Evolutionary conservation across 495 filamentous ascomycete species (phyloP), one percentile per base, ranked within the genome.

Genomic region (Talaromyces proteolyticus): DNA sequence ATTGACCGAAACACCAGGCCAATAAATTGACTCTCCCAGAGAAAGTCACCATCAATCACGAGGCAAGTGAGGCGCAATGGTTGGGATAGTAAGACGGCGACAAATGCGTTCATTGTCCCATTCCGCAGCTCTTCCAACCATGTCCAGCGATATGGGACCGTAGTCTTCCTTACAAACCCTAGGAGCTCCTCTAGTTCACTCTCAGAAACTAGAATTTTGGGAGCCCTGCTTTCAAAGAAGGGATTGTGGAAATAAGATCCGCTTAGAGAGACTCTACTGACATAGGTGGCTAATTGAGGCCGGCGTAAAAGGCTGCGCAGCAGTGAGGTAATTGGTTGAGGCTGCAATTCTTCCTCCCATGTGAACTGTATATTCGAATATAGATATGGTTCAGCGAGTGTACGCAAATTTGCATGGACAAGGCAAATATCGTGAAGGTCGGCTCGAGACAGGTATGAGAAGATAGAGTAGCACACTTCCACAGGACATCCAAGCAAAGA

Each of bases 31-130:
- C 42, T 57, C 19, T 51, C 22, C 53, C 44, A 48, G 3, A 53
- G 44, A 26, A 57, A 57, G 43, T 11, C 34, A 25, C 24, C 37
- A 34, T 39, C 54, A 16, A 60, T 52, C 26, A 49, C 44, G 21
- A 61, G 44, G 37, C 11, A 44, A 18, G 16, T 51, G 17, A 57
- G 55, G 37, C 34, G 57, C 18, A 53, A 25, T 5, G 49, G 36
- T 26, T 53, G 53, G 22, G 58, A 39, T 16, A 57, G 14, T 22
- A 61, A 42, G 20, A 61, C 26, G 6, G 58, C 58, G n/a, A 61
- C 41, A 25, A 57, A 29, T 7, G 55, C 58, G 52, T 61, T 55
- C 19, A 53, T 44, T 40, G 50, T 49, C 26, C 53, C 53, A 23
- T 43, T n/a, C 8, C 26, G 47, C 25, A 61, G 20, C 40, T 42